Percentiles rank a stretch among this genome's conserved stretches.
Evolutionary conservation across 805 yeast species (phyloP).

Genomic region (Sungouiella blattae): DNA sequence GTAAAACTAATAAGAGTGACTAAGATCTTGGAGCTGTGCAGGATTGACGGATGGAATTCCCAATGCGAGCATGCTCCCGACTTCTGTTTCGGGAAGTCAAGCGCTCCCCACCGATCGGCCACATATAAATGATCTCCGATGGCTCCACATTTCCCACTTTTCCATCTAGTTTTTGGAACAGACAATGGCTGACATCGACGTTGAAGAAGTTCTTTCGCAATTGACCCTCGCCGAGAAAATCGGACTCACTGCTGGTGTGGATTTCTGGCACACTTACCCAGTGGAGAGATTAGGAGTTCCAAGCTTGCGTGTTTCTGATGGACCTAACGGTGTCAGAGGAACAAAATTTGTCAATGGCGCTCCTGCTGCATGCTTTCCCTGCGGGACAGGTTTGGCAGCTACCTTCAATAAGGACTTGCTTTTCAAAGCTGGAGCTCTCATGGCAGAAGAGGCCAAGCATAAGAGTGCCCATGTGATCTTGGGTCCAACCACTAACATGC

Average conservation of each 20-base stretch:
- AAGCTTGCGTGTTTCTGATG: slow-evolving; percentile 39
- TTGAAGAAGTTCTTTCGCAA: slow-evolving; percentile 21
- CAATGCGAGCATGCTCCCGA: slow-evolving; percentile 3
- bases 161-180: background rate
- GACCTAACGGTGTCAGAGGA: slow-evolving; percentile 34
- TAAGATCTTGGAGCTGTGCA: too few relatives aligned
- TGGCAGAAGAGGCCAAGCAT: slow-evolving; percentile 30
- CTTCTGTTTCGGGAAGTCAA: slow-evolving; percentile 1
- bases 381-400: slow-evolving; percentile 32
- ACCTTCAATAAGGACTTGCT: slow-evolving; percentile 28
- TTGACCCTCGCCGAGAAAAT: slow-evolving; percentile 26
- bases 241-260: slow-evolving; percentile 38
- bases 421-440: slow-evolving; percentile 26
- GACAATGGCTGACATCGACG: slow-evolving; percentile 18
- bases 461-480: slow-evolving; percentile 28
- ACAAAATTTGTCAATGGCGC: slow-evolving; percentile 24
- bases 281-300: slow-evolving; percentile 42
- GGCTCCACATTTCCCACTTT: background rate
- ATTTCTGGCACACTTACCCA: slow-evolving; percentile 49
- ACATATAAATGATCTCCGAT: too few relatives aligned
- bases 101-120: background rate
- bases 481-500: slow-evolving; percentile 33
- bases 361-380: slow-evolving; percentile 32
- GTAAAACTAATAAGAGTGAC: too few relatives aligned
- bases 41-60: slow-evolving; percentile 3